phyloP scores from a whole-genome alignment of 2,329 filamentous ascomycete species.

The Fusarium albosuccineum region DNA sequence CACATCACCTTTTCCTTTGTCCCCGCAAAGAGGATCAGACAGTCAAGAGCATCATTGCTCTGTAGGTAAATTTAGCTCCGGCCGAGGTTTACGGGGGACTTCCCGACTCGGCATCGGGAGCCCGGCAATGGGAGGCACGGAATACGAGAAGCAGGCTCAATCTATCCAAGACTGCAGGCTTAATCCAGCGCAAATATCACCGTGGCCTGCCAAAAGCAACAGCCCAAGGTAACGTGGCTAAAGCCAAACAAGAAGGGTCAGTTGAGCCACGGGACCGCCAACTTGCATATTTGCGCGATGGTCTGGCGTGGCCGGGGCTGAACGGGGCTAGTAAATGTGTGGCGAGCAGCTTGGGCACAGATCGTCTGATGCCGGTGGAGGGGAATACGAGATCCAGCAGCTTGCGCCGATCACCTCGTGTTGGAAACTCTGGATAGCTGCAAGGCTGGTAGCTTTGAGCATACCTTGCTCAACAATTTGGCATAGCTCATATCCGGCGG shows the following conservation, averaged over 20 bases:
- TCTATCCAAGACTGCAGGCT: background rate
- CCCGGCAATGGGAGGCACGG: slow-evolving; percentile 4
- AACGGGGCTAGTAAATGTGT: background rate
- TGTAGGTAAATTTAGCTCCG: background rate
- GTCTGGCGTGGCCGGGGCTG: slow-evolving; percentile 14
- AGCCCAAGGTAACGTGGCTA: background rate
- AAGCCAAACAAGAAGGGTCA: background rate
- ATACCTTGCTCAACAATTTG: background rate
- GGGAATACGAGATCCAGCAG: slow-evolving; percentile 45
- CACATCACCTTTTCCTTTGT: background rate
- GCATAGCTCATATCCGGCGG: background rate
- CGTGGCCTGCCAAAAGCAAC: no score
- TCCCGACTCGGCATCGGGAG: slow-evolving; percentile 17
- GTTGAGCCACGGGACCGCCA: background rate
- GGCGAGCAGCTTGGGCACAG: background rate
- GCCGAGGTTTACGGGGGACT: slow-evolving; percentile 26
- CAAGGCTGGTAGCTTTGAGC: background rate
- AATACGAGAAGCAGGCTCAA: slow-evolving; percentile 22
- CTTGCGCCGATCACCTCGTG: slow-evolving; percentile 43
- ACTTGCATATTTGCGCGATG: background rate
- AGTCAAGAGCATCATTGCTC: background rate
- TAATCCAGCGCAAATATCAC: background rate
- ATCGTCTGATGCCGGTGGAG: slow-evolving; percentile 37
- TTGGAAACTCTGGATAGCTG: slow-evolving; percentile 6
- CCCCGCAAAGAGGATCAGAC: slow-evolving; percentile 2